Conservation (phyloP, 352 stramenopile genomes). For the Poterioochromonas sp. region DNA sequence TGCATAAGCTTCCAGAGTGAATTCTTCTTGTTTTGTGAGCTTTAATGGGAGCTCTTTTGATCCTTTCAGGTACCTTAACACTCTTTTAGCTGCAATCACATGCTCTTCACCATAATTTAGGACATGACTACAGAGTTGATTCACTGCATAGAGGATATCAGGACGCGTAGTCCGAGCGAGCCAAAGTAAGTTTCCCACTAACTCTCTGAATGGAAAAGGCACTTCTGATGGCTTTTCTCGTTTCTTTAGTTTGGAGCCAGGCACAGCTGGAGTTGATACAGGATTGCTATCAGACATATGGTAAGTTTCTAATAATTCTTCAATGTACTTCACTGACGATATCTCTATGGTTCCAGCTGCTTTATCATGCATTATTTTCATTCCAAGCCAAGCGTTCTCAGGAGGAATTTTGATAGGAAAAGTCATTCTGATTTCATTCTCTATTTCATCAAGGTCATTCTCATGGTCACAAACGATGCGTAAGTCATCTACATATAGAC, state of each 20-base stretch:
- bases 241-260: constrained; percentile 12
- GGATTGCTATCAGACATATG: constrained; percentile 17
- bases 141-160: constrained; percentile 23
- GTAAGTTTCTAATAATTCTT: constrained; percentile 13
- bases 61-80: constrained; percentile 24
- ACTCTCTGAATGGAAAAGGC: background rate
- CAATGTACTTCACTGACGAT: background rate
- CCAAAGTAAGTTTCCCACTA: constrained; percentile 15
- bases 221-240: constrained; percentile 17
- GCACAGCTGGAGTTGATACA: constrained; percentile 2
- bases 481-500: background rate
- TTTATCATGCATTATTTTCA: background rate
- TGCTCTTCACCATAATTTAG: background rate
- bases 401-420: background rate
- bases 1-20: constrained; percentile 2
- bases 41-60: background rate
- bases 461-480: background rate
- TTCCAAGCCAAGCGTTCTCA: background rate
- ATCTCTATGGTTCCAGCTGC: constrained; percentile 1
- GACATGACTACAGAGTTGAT: background rate
- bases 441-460: background rate
- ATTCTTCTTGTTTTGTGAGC: constrained; percentile 3
- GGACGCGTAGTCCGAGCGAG: background rate
- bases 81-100: constrained; percentile 20
- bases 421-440: background rate